A percentile compares a stretch with the other conserved stretches of the same genome.
Evolutionary conservation across 805 yeast species (phyloP).

Genomic region (Candida adriatica): DNA sequence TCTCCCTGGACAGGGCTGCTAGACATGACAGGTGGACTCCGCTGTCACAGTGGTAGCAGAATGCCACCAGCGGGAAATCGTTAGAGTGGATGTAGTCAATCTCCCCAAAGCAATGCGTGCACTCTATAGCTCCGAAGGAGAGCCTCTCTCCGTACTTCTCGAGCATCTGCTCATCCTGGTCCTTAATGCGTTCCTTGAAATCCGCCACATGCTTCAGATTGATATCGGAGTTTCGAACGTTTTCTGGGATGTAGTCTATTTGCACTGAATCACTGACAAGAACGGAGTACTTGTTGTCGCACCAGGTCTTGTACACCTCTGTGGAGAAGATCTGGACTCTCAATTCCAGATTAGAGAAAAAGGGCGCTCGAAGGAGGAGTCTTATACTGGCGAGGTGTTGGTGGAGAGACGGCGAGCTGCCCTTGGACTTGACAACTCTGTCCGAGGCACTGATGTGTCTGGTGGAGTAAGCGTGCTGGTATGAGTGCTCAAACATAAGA

Average conservation of each 20-base stretch:
- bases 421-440: conserved; percentile 32
- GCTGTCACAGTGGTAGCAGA: conserved; percentile 31
- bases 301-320: conserved; percentile 19
- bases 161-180: conserved; percentile 10
- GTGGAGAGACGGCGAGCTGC: conserved; percentile 31
- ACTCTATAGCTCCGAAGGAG: conserved; percentile 20
- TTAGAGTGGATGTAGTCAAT: conserved; percentile 32
- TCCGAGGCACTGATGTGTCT: conserved; percentile 42
- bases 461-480: conserved; percentile 68
- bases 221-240: conserved; percentile 4
- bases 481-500: conserved; percentile 77
- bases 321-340: conserved; percentile 38
- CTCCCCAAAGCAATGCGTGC: conserved; percentile 25
- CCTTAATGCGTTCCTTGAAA: conserved; percentile 19
- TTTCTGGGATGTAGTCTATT: conserved; percentile 6
- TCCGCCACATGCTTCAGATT: conserved; percentile 23
- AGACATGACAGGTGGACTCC: conserved; percentile 35
- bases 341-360: conserved; percentile 40
- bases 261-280: conserved; percentile 3
- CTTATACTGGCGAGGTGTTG: conserved; percentile 43
- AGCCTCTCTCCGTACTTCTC: conserved; percentile 17
- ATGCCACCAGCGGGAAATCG: conserved; percentile 27
- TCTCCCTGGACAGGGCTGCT: conserved; percentile 17
- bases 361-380: conserved; percentile 34
- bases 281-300: conserved; percentile 16